These are phyloP conservation scores for Cichorium intybus DNA, from an alignment of 140 eudicot genomes.

Conservation along the genomic window DNA sequence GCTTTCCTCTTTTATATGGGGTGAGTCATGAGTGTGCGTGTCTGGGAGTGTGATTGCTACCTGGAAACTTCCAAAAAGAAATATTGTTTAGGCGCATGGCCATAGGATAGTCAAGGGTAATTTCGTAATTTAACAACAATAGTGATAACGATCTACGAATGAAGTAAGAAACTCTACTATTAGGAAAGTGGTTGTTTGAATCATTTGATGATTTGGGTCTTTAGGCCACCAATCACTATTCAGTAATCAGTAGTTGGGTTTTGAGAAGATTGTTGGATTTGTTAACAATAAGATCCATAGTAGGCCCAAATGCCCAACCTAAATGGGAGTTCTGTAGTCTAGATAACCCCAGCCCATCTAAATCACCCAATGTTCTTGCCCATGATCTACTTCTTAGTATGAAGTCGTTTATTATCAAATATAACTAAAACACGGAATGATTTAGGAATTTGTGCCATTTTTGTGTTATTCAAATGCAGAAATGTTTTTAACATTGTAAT, in stretches of 20 bases:
- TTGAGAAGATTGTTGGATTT: neutral
- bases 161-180: neutral
- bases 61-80: constrained; percentile 38
- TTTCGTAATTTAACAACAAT: constrained; percentile 16
- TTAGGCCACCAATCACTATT: neutral
- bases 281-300: neutral
- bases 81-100: constrained; percentile 28
- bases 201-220: too few relatives aligned
- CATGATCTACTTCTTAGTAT: neutral
- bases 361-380: neutral
- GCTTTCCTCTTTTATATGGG: constrained; percentile 9
- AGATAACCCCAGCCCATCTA: neutral
- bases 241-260: too few relatives aligned
- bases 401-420: neutral
- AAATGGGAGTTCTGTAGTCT: too few relatives aligned
- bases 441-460: too few relatives aligned
- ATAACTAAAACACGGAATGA: too few relatives aligned
- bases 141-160: constrained; percentile 4
- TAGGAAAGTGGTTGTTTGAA: too few relatives aligned
- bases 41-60: constrained; percentile 20
- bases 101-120: constrained; percentile 6
- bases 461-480: too few relatives aligned
- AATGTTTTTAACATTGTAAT: too few relatives aligned
- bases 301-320: neutral
- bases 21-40: constrained; percentile 20